A percentile compares a stretch with the other conserved stretches of the same genome.
These are phyloP conservation scores for Porogramme epimiltina DNA, from an alignment of 1,284 basidiomycete species.

Conservation along the genomic window DNA sequence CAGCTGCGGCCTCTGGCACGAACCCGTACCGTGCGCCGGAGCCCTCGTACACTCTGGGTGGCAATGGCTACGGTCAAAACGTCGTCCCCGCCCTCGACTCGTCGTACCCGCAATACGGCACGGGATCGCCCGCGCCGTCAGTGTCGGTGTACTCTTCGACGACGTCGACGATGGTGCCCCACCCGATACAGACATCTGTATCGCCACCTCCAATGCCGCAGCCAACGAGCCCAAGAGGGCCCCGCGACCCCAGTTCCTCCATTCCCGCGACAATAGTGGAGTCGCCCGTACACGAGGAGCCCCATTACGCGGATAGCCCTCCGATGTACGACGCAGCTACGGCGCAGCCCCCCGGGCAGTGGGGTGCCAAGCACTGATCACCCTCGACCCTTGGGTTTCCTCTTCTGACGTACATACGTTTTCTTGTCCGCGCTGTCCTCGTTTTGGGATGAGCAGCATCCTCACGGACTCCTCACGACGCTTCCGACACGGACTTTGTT, in stretches of 20 bases:
- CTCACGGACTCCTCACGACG: background rate
- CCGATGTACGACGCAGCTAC: conserved; percentile 62
- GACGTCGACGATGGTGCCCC: conserved; percentile 20
- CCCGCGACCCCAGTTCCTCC: conserved; percentile 14
- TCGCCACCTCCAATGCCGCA: conserved; percentile 11
- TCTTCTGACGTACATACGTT: background rate
- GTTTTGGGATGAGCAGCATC: background rate
- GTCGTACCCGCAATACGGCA: conserved; percentile 22
- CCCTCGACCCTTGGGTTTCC: background rate
- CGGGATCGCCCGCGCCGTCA: conserved; percentile 20
- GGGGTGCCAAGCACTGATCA: conserved; percentile 44
- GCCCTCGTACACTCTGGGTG: conserved; percentile 60
- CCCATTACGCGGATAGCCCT: conserved; percentile 53
- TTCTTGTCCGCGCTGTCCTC: too few relatives aligned
- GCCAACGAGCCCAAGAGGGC: conserved; percentile 23
- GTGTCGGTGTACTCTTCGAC: conserved; percentile 20
- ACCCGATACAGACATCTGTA: conserved; percentile 24
- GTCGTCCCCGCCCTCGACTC: conserved; percentile 37
- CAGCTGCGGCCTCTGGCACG: conserved; percentile 23
- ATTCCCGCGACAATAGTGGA: conserved; percentile 15
- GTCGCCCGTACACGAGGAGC: conserved; percentile 26
- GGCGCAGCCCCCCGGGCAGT: conserved; percentile 49
- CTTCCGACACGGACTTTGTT: background rate
- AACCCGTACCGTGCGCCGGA: conserved; percentile 37
- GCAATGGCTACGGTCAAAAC: conserved; percentile 55